phyloP scores from a whole-genome alignment of 257 asterid species.

The Verbascum thapsus region DNA sequence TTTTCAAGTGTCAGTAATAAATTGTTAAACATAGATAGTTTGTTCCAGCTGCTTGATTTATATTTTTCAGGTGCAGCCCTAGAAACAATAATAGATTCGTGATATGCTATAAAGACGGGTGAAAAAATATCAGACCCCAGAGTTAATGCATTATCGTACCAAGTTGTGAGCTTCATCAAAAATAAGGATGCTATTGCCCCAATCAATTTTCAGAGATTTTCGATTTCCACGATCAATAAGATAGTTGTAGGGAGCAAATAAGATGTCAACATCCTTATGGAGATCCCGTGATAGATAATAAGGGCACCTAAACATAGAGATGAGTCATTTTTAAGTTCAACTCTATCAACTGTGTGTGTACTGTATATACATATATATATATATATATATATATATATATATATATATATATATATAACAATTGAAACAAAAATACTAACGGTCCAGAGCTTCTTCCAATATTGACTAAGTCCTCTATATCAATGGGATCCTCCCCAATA shows the following conservation, averaged over 20 bases:
- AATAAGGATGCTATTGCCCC: slow-evolving; percentile 83
- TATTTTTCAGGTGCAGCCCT: slow-evolving; percentile 15
- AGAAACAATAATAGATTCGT: slow-evolving; percentile 17
- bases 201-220: slow-evolving; percentile 63
- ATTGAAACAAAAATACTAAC: slow-evolving; percentile 52
- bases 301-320: slow-evolving; percentile 72
- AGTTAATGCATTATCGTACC: slow-evolving; percentile 46
- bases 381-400: no score
- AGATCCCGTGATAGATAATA: slow-evolving; percentile 90
- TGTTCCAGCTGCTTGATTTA: slow-evolving; percentile 11
- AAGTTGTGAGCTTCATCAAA: slow-evolving; percentile 99
- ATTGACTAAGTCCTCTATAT: slow-evolving; percentile 94
- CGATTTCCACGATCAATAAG: slow-evolving; percentile 85
- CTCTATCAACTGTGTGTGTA: slow-evolving; percentile 31
- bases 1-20: slow-evolving; percentile 23
- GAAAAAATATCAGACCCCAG: slow-evolving; percentile 28
- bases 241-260: slow-evolving; percentile 98
- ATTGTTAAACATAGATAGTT: slow-evolving; percentile 21
- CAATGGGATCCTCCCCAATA: slow-evolving; percentile 93
- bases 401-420: slow-evolving; percentile 19
- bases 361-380: no score
- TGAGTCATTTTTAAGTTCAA: slow-evolving; percentile 36
- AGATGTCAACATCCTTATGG: slow-evolving; percentile 84
- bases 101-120: slow-evolving; percentile 18
- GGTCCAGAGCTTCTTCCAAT: slow-evolving; percentile 90